Evolutionary conservation across 2,329 filamentous ascomycete species (phyloP), one percentile per base, ranked within the genome.

Genomic region (Paecilomyces sp.): DNA sequence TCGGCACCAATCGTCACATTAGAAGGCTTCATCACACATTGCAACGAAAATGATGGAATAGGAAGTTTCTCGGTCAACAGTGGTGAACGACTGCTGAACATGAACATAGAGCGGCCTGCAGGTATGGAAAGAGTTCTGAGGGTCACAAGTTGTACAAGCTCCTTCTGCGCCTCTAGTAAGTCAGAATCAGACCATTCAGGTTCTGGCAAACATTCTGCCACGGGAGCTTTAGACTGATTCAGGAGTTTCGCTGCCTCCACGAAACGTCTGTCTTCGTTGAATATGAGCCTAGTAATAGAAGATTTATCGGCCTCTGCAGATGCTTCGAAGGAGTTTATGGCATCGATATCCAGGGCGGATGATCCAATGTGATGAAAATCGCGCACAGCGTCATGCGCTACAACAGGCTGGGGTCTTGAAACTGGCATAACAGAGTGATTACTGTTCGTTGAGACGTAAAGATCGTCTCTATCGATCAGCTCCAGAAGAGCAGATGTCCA

Each of bases 1-100:
- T 99, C 94, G 6, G 94, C 92, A n/a, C 91, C 92, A 31, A 99
- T 89, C 1, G 91, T 95, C 36, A 92, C 92, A 64, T 95, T 94
- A 62, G 89, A 88, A 2, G 95, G 94, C 70, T 92, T 94, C 80
- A 99, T 92, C 8, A 94, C 81, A 69, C 92, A 97, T 57, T 90
- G 91, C 36, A 96, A 82, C 64, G 92, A 96, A 77, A 99, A 99
- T 0, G 92, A 93, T 55, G 89, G 85, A 53, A 97, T 89, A 13
- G 89, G 87, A 66, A 95, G 91, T 69, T 92, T 95, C 71, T 99
- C 94, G 0, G 94, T 99, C 56, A 97, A 80, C 15, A 99, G 80
- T 11, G 95, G 95, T 60, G 90, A 88, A 36, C 92, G 88, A 58
- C 93, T 86, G 66, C 91, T 90, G 74, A 91, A 99, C 71, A 93